phyloP scores from a whole-genome alignment of 306 rosid species.

The Dalbergia cochinchinensis region DNA sequence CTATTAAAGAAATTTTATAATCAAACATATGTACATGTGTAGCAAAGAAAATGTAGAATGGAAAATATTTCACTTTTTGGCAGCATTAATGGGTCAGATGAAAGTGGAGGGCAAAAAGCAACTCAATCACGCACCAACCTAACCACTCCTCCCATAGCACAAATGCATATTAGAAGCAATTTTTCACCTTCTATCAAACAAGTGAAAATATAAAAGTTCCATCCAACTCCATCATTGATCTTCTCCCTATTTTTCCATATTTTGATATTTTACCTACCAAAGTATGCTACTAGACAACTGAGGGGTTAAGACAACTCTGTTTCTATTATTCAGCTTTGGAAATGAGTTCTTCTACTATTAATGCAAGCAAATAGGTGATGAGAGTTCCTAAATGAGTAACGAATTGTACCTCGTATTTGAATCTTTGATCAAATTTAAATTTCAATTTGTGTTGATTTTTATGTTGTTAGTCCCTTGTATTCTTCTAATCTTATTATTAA shows the following conservation, averaged over 20 bases:
- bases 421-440: not conserved
- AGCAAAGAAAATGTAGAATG: no score
- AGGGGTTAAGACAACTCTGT: not conserved
- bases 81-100: no score
- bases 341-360: no score
- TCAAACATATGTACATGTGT: no score
- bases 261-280: not conserved
- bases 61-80: no score
- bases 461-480: no score
- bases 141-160: not conserved
- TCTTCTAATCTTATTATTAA: no score
- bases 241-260: not conserved
- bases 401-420: not conserved
- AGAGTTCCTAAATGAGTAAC: not conserved
- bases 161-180: not conserved
- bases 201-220: not conserved
- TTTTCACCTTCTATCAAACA: not conserved
- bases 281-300: not conserved
- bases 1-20: not conserved
- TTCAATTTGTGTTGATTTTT: no score
- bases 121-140: not conserved
- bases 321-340: not conserved
- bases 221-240: no score
- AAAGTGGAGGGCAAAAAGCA: not conserved
- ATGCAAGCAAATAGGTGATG: no score